Base-by-base conservation (phyloP, 1,139 yeast species). In the Pichia sp. region DNA sequence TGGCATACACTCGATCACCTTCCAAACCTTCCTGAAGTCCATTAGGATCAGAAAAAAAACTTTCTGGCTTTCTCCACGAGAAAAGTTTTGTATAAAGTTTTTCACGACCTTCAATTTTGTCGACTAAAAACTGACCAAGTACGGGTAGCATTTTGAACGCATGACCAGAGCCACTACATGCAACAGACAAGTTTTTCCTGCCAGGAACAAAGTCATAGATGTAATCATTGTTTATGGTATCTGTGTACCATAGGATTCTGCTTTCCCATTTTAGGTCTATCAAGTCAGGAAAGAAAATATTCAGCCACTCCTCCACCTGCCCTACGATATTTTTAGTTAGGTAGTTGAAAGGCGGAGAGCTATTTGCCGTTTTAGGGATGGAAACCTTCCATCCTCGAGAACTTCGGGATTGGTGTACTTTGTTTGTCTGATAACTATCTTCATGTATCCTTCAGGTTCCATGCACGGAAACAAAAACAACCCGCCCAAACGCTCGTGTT, bases 91-190 rank as follows among this genome's bases (percentile, higher is more conserved):
- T 46, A 34, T 32, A 51, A 16, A 38, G 8, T 32, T 51, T 61
- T 11, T 64, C 62, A 13, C 57, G 55, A 54, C 67, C 69, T 49
- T 63, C 61, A 43, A 70, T 54, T 26, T 56, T 60, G 45, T 70
- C 69, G 13, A 64, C 65, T 23, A 70, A 64, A 50, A 57, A 70
- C 52, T 63, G 65, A 4, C 75, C 75, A 29, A 72, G 59, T 2
- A 70, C 73, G 3, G 70, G 71, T 41, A 67, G 59, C 60, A 71
- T 69, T 56, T 70, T 67, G 58, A 70, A 69, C 2, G 72, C 70
- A 61, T 75, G 79, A 15, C 78, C 76, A 53, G 73, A 66, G 13
- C 78, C 81, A 45, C 81, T 80, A 54, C 75, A 69, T 3, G 75
- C 77, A 31, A 78, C 70, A 41, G 31, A 46, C 16, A 77, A 67